Base-by-base conservation (phyloP, 768 basidiomycete genomes). In the Termitomyces heimii region DNA sequence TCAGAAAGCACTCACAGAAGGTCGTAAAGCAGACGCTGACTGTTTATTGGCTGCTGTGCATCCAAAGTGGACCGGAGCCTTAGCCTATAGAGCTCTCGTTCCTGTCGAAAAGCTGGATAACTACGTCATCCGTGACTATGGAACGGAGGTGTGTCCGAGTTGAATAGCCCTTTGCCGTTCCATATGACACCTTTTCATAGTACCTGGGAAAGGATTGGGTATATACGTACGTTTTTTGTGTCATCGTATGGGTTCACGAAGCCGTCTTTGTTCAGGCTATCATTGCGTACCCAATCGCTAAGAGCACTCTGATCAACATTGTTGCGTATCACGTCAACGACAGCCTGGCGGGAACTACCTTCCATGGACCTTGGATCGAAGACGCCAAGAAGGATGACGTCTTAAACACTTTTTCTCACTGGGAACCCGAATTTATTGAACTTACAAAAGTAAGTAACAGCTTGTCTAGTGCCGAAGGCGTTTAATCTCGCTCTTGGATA, bases 61-160 rank as follows among this genome's bases (percentile, higher is more conserved):
- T n/a, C 72, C 79, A 6, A 63, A 63, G 0, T 81, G 75, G 68
- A 77, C 73, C 1, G 81, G 81, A 8, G 70, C 68, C 3, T 54
- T 66, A 3, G 68, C 70, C 0, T 80, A 81, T 55, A 69, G 79
- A 22, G 53, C 53, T 31, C 53, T 64, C 16, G 42, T 64, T 24
- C 57, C 75, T 5, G 67, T 66, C 1, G 68, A 73, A n/a, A 53
- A 55, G 1, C 55, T 80, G 53, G 58, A 55, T 22, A 52, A 55
- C 18, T 52, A 57, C 14, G 40, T 29, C 20, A n/a, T 46, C 5
- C 56, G 10, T 42, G 48, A 57, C 16, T 46, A 61, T 35, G 60
- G 60, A 22, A 57, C 48, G 1, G 71, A 63, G 60, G 70, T 71
- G 53, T 29, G 52, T 34, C 4, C n/a, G 7, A n/a, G n/a, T 42